Percentiles rank a stretch among this genome's conserved stretches.
phyloP scores from a whole-genome alignment of 805 yeast genomes.

The Metschnikowia picachoensis region DNA sequence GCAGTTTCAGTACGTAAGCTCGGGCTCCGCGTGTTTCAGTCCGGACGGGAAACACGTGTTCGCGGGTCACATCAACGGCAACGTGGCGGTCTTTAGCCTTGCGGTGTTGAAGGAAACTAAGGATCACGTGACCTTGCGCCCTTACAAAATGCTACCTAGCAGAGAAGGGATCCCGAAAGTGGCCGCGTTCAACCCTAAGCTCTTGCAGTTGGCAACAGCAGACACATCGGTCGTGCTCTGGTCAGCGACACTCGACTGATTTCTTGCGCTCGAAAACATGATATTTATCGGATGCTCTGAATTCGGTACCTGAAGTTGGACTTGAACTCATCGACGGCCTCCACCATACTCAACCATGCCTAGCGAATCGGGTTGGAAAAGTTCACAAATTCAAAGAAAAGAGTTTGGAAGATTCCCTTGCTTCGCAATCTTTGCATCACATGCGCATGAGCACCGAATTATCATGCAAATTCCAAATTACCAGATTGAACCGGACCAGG shows the following conservation, averaged over 20 bases:
- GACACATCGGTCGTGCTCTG: conserved; percentile 32
- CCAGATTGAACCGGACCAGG: no score
- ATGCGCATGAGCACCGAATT: no score
- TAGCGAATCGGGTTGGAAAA: no score
- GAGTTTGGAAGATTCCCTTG: no score
- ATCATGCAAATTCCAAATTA: no score
- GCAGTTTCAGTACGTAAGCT: conserved; percentile 29
- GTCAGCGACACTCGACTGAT: conserved; percentile 24
- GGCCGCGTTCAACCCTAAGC: conserved; percentile 57
- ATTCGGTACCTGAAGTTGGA: no score
- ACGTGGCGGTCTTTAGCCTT: conserved; percentile 30
- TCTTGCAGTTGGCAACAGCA: conserved; percentile 53
- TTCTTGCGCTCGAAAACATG: no score
- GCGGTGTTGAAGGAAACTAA: conserved; percentile 17
- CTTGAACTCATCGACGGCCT: no score
- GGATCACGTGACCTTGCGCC: conserved; percentile 20
- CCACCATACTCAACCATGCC: no score
- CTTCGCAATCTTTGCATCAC: no score
- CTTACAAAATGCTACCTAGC: conserved; percentile 21
- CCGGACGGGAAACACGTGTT: conserved; percentile 40
- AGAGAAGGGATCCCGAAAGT: conserved; percentile 43
- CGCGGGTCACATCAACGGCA: conserved; percentile 27
- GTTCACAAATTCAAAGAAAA: no score
- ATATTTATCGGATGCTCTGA: no score
- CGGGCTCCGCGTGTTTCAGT: conserved; percentile 34